A percentile compares a stretch with the other conserved stretches of the same genome.
These are phyloP conservation scores for Russula olivacea DNA, from an alignment of 768 basidiomycete genomes.

Conservation along the genomic window DNA sequence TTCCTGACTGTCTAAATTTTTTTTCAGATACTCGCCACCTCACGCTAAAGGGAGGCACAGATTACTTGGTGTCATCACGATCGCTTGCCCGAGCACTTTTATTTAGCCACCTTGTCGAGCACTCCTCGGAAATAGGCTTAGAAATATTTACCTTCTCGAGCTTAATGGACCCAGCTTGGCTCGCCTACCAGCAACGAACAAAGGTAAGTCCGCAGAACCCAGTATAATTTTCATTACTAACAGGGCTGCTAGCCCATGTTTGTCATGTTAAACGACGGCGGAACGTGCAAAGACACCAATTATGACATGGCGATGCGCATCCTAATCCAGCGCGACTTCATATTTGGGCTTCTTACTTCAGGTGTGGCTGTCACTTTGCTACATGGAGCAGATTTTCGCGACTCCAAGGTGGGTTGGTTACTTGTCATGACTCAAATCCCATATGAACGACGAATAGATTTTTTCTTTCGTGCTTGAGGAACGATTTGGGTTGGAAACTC, in stretches of 20 bases:
- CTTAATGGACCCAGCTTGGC: slow-evolving; percentile 46
- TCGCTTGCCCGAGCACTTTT: slow-evolving; percentile 48
- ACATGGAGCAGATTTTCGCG: slow-evolving; percentile 51
- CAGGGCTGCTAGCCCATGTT: slow-evolving; percentile 53
- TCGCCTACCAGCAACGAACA: slow-evolving; percentile 40
- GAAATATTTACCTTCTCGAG: slow-evolving; percentile 43
- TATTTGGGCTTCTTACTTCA: slow-evolving; percentile 44
- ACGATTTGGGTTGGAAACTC: slow-evolving; percentile 26
- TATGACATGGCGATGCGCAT: slow-evolving; percentile 29
- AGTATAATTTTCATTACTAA: slow-evolving; percentile 17
- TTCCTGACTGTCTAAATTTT: not conserved
- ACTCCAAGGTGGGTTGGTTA: slow-evolving; percentile 48
- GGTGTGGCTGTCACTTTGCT: slow-evolving; percentile 49
- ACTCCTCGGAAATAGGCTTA: slow-evolving; percentile 33
- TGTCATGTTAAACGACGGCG: slow-evolving; percentile 52
- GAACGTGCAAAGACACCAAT: slow-evolving; percentile 26
- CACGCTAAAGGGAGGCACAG: slow-evolving; percentile 37
- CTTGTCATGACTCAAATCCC: not conserved
- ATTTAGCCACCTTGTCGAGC: slow-evolving; percentile 40
- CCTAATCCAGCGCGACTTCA: slow-evolving; percentile 45
- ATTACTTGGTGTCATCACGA: slow-evolving; percentile 41
- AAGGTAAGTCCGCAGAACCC: slow-evolving; percentile 22
- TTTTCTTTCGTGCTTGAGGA: slow-evolving; percentile 50
- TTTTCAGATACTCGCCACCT: slow-evolving; percentile 41
- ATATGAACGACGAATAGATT: slow-evolving; percentile 37